Evolutionary conservation across 2,329 filamentous ascomycete genomes (phyloP).

Genomic region (Stemphylium beticola): DNA sequence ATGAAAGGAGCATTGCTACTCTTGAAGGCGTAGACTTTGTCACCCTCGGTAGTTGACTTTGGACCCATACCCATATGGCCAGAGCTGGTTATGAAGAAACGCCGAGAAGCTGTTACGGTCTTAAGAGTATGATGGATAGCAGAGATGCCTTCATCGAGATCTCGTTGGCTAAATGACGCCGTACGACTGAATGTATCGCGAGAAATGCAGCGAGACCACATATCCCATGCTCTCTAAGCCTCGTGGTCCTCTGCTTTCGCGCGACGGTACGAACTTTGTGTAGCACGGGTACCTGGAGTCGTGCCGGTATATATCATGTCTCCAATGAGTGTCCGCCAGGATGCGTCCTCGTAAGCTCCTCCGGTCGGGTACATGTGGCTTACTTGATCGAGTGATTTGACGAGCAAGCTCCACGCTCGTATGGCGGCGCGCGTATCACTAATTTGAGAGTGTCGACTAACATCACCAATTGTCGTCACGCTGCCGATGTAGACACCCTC

Average conservation of each 20-base stretch:
- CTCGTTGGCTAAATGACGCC: slow-evolving; percentile 20
- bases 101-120: slow-evolving; percentile 22
- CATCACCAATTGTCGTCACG: slow-evolving; percentile 14
- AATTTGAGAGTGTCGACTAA: slow-evolving; percentile 28
- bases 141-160: slow-evolving; percentile 23
- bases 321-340: slow-evolving; percentile 24
- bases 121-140: slow-evolving; percentile 24
- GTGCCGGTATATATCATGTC: slow-evolving; percentile 14
- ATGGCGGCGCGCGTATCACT: slow-evolving; percentile 24
- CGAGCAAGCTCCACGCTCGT: slow-evolving; percentile 19
- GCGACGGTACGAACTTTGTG: slow-evolving; percentile 11
- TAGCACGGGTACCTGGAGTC: not conserved
- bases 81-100: slow-evolving; percentile 26
- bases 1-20: slow-evolving; percentile 27
- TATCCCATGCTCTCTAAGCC: slow-evolving; percentile 23
- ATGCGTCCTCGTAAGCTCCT: slow-evolving; percentile 20
- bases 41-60: slow-evolving; percentile 15
- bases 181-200: slow-evolving; percentile 23
- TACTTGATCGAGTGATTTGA: not conserved
- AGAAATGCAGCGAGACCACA: slow-evolving; percentile 31
- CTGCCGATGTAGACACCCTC: slow-evolving; percentile 16
- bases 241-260: slow-evolving; percentile 16
- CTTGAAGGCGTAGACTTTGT: slow-evolving; percentile 19
- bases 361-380: slow-evolving; percentile 15
- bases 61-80: slow-evolving; percentile 31